Conservation (phyloP, 2,329 filamentous ascomycete genomes). For the Apiospora aurea region DNA sequence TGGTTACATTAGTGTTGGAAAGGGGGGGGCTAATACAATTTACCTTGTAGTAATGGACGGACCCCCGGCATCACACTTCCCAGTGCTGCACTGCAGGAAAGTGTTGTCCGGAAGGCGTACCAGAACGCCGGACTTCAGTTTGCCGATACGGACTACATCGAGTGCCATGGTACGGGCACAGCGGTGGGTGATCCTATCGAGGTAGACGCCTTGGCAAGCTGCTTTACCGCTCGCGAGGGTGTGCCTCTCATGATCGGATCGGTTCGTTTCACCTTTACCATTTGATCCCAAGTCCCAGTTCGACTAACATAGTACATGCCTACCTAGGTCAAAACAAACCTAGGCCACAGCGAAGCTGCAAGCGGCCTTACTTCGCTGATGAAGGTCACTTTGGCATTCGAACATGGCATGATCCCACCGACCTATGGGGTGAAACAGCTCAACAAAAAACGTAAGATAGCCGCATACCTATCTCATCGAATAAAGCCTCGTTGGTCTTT, state of each 20-base stretch:
- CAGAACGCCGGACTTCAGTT: constrained; percentile 30
- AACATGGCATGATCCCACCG: no score
- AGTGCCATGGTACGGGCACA: constrained; percentile 36
- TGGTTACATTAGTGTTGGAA: no score
- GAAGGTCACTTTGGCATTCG: neutral
- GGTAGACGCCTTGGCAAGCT: constrained; percentile 33
- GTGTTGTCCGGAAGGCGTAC: constrained; percentile 34
- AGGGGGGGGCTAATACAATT: no score
- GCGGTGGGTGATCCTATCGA: constrained; percentile 50
- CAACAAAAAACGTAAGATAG: no score
- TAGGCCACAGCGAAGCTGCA: neutral
- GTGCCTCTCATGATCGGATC: constrained; percentile 33
- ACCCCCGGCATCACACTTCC: constrained; percentile 34
- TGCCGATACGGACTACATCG: constrained; percentile 30
- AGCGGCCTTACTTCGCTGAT: neutral
- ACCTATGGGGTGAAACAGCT: no score
- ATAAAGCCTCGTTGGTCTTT: no score
- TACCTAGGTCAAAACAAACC: neutral
- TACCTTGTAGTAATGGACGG: constrained; percentile 29
- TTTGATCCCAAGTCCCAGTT: neutral
- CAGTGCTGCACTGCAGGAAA: constrained; percentile 32
- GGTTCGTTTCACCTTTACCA: constrained; percentile 29
- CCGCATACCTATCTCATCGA: no score
- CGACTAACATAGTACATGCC: no score
- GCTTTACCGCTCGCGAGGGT: neutral